These are phyloP conservation scores for Micromonas pusilla DNA, from an alignment of 139 green algal genomes.

Conservation along the genomic window DNA sequence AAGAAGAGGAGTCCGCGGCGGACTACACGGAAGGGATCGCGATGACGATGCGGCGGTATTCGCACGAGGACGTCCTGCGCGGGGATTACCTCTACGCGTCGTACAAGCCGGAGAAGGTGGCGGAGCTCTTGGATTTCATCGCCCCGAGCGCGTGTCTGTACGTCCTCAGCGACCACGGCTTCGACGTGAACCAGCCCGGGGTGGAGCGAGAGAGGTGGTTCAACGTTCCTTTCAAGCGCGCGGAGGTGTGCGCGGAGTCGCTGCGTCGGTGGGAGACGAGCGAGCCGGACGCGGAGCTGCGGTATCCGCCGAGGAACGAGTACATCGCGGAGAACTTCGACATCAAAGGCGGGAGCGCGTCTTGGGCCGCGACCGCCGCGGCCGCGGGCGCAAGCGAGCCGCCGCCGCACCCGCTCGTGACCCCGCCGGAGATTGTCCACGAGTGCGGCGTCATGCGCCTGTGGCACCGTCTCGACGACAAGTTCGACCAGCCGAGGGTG, in stretches of 20 bases:
- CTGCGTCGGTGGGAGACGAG: not conserved
- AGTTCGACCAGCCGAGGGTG: not conserved
- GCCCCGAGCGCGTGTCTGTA: not conserved
- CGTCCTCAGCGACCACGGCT: not conserved
- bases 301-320: not conserved
- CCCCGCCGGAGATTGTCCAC: constrained; percentile 16
- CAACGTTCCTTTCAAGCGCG: not conserved
- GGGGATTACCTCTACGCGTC: constrained; percentile 17
- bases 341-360: not conserved
- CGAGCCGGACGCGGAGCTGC: not conserved
- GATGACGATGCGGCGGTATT: not conserved
- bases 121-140: not conserved
- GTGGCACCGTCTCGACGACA: constrained; percentile 4
- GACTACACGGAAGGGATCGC: constrained; percentile 51
- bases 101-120: not conserved
- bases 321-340: constrained; percentile 8
- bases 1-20: constrained; percentile 76
- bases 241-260: not conserved
- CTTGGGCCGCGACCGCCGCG: no score
- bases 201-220: constrained; percentile 4
- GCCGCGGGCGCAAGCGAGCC: no score
- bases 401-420: not conserved
- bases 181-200: not conserved
- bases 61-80: not conserved
- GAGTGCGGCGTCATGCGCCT: constrained; percentile 15